A percentile compares a stretch with the other conserved stretches of the same genome.
phyloP scores from a whole-genome alignment of 192 early-diverging fungal species.

The Coemansia sp. region DNA sequence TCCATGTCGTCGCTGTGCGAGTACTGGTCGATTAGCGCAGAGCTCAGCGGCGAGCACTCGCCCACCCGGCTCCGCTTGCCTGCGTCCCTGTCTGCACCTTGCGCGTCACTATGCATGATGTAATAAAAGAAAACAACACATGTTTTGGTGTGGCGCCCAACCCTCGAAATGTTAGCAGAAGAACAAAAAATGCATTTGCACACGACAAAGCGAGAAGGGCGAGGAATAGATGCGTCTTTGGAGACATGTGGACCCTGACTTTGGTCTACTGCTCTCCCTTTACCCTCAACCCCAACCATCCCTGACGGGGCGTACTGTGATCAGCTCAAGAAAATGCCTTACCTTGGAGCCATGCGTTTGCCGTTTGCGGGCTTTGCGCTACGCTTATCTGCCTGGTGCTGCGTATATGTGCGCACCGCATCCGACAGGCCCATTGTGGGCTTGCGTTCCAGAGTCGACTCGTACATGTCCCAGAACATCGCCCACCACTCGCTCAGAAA shows the following conservation, averaged over 20 bases:
- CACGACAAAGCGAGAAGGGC: too few species aligned
- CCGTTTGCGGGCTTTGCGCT: slow-evolving; percentile 23
- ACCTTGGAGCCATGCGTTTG: slow-evolving; percentile 33
- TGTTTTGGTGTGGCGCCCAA: not conserved
- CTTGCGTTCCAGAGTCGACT: slow-evolving; percentile 24
- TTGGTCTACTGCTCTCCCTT: not conserved
- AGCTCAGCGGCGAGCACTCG: slow-evolving; percentile 45
- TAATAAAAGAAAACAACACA: slow-evolving; percentile 7
- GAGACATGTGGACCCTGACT: not conserved
- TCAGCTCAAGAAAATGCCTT: slow-evolving; percentile 10
- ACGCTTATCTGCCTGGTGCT: slow-evolving; percentile 21
- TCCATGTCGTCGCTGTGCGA: slow-evolving; percentile 27
- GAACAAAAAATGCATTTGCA: too few species aligned
- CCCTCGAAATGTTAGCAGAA: not conserved
- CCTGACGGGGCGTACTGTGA: not conserved
- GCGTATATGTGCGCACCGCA: slow-evolving; percentile 24
- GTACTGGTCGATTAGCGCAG: slow-evolving; percentile 41
- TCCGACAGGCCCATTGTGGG: slow-evolving; percentile 14
- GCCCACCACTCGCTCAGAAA: slow-evolving; percentile 45
- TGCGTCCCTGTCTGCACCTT: slow-evolving; percentile 6
- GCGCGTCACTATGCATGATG: slow-evolving; percentile 17
- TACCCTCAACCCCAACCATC: not conserved
- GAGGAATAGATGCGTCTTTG: not conserved
- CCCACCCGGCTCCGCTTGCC: not conserved
- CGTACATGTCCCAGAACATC: slow-evolving; percentile 41